Percentiles rank a stretch among this genome's conserved stretches.
phyloP scores from a whole-genome alignment of 495 filamentous ascomycete genomes.

The Chaetomidium leptoderma region DNA sequence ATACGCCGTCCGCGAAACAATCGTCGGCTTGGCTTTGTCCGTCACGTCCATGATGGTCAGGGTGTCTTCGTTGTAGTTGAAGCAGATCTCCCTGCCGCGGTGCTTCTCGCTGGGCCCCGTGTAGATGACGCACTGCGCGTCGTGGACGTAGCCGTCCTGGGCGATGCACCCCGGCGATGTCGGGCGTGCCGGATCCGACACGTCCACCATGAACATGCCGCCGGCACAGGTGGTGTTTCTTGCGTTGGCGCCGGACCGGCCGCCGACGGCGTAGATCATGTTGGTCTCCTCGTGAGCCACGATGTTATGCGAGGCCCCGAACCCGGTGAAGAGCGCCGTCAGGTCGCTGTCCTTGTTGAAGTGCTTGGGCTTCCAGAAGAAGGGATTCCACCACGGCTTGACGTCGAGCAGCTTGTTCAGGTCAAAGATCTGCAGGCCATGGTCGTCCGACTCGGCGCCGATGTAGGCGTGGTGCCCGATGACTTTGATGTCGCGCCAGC shows the following conservation, averaged over 20 bases:
- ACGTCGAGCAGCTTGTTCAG: constrained; percentile 36
- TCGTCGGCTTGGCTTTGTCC: constrained; percentile 43
- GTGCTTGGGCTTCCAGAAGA: constrained; percentile 17
- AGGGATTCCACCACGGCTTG: constrained; percentile 18
- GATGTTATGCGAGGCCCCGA: constrained; percentile 34
- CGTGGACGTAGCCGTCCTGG: constrained; percentile 57
- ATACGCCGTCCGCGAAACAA: constrained; percentile 56
- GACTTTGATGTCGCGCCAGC: constrained; percentile 47
- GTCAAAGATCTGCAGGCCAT: constrained; percentile 49
- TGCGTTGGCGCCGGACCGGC: constrained; percentile 41
- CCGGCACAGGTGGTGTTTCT: constrained; percentile 43
- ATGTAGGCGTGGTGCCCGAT: constrained; percentile 43
- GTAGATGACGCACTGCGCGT: constrained; percentile 58
- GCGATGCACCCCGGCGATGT: constrained; percentile 49
- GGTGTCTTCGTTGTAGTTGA: constrained; percentile 53
- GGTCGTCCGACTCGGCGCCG: constrained; percentile 42
- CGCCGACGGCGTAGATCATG: constrained; percentile 47
- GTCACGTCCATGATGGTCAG: constrained; percentile 52
- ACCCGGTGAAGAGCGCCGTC: constrained; percentile 22
- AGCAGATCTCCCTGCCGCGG: constrained; percentile 55
- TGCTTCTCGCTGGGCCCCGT: constrained; percentile 52
- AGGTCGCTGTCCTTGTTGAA: constrained; percentile 24
- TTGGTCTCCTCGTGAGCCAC: constrained; percentile 49
- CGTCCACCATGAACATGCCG: constrained; percentile 55
- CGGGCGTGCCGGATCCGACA: constrained; percentile 47